A percentile compares a stretch with the other conserved stretches of the same genome.
These are phyloP conservation scores for Nothopassalora personata DNA, from an alignment of 2,329 filamentous ascomycete species.

Conservation along the genomic window DNA sequence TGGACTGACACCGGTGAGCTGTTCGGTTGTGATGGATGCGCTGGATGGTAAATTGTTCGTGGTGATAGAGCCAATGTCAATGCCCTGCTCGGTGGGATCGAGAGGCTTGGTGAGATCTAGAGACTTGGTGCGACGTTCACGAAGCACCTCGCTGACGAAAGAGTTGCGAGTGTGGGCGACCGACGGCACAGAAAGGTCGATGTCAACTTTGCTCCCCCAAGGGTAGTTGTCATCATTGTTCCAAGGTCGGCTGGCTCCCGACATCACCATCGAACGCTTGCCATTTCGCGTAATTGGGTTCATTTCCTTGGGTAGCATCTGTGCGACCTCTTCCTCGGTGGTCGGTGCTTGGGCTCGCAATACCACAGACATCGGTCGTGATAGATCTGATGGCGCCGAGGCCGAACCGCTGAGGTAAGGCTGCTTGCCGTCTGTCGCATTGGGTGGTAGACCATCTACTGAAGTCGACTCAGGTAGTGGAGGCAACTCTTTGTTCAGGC, in stretches of 20 bases:
- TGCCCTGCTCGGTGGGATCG: slow-evolving; percentile 22
- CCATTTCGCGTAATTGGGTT: slow-evolving; percentile 31
- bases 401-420: slow-evolving; percentile 30
- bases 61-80: slow-evolving; percentile 31
- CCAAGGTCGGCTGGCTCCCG: slow-evolving; percentile 41
- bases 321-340: slow-evolving; percentile 29
- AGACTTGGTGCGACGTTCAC: slow-evolving; percentile 25
- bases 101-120: slow-evolving; percentile 21
- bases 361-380: slow-evolving; percentile 27
- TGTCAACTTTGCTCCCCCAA: slow-evolving; percentile 37
- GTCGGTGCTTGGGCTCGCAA: slow-evolving; percentile 27
- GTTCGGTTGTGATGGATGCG: slow-evolving; percentile 29
- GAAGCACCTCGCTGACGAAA: slow-evolving; percentile 24
- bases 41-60: slow-evolving; percentile 20
- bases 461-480: slow-evolving; percentile 30
- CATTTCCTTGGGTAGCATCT: slow-evolving; percentile 29
- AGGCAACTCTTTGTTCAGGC: slow-evolving; percentile 34
- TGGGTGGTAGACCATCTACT: slow-evolving; percentile 14
- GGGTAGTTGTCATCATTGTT: slow-evolving; percentile 46
- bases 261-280: slow-evolving; percentile 31
- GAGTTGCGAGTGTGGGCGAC: slow-evolving; percentile 29
- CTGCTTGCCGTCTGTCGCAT: slow-evolving; percentile 22
- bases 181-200: slow-evolving; percentile 37
- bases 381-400: slow-evolving; percentile 29
- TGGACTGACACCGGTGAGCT: slow-evolving; percentile 28